phyloP scores from a whole-genome alignment of 2,329 filamentous ascomycete species.

The Aspergillus clavatus region DNA sequence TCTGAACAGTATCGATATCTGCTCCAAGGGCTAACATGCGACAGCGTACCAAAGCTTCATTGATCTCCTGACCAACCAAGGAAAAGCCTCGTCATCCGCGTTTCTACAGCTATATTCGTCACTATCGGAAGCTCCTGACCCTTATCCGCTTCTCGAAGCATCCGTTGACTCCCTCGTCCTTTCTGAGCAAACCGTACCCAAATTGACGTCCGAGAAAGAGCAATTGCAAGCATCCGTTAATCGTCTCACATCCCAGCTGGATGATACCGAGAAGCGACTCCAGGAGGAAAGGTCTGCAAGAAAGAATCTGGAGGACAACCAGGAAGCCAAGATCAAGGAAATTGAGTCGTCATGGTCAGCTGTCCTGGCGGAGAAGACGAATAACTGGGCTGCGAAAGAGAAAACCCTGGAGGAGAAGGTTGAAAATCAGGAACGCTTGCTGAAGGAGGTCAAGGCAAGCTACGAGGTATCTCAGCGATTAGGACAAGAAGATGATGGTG shows the following conservation, averaged over 20 bases:
- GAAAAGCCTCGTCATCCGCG: slow-evolving; percentile 86
- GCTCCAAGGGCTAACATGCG: slow-evolving; percentile 8
- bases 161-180: slow-evolving; percentile 91
- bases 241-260: slow-evolving; percentile 72
- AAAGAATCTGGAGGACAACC: slow-evolving; percentile 68
- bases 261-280: slow-evolving; percentile 74
- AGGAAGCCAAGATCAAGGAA: slow-evolving; percentile 79
- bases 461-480: slow-evolving; percentile 94
- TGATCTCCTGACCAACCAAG: slow-evolving; percentile 91
- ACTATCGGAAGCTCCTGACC: slow-evolving; percentile 91
- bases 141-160: slow-evolving; percentile 91
- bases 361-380: slow-evolving; percentile 85
- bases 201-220: slow-evolving; percentile 80
- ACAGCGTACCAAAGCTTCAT: slow-evolving; percentile 95
- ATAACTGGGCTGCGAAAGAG: slow-evolving; percentile 95
- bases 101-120: slow-evolving; percentile 92
- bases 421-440: slow-evolving; percentile 83
- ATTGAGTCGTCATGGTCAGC: slow-evolving; percentile 86
- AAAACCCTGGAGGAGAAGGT: slow-evolving; percentile 86
- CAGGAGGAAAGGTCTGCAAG: slow-evolving; percentile 70
- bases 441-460: slow-evolving; percentile 93
- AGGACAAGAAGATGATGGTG: slow-evolving; percentile 63
- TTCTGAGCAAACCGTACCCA: slow-evolving; percentile 87
- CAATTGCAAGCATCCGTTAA: slow-evolving; percentile 75
- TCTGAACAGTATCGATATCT: not conserved